Evolutionary conservation across 2,329 filamentous ascomycete genomes (phyloP).

Genomic region (Scortechinia acanthostroma): DNA sequence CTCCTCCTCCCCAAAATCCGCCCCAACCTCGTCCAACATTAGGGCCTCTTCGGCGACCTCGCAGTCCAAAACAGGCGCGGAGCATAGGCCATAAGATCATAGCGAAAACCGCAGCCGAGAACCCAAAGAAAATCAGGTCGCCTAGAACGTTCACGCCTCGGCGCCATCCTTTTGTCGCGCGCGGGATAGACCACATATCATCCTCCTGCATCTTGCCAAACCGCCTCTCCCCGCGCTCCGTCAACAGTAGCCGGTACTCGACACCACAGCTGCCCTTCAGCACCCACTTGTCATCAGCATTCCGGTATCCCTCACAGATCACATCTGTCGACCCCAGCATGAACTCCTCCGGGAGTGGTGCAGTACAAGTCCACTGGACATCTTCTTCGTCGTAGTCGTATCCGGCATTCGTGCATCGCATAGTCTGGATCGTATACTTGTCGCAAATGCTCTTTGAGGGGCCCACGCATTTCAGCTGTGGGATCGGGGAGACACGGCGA

Average conservation of each 20-base stretch:
- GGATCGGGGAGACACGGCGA: conserved; percentile 70
- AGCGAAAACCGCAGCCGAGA: background rate
- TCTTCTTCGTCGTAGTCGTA: conserved; percentile 72
- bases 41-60: background rate
- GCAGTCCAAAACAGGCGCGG: background rate
- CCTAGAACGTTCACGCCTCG: conserved; percentile 24
- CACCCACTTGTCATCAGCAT: conserved; percentile 74
- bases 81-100: conserved; percentile 4
- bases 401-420: conserved; percentile 86
- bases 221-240: conserved; percentile 64
- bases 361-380: conserved; percentile 83
- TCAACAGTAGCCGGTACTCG: conserved; percentile 77
- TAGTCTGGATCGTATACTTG: conserved; percentile 69
- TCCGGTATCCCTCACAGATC: conserved; percentile 80
- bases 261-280: conserved; percentile 88
- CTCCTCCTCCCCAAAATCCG: conserved; percentile 3
- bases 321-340: conserved; percentile 81
- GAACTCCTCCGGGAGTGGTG: conserved; percentile 49
- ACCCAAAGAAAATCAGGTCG: conserved; percentile 8
- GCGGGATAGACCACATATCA: too few relatives aligned
- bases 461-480: conserved; percentile 73
- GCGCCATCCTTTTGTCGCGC: conserved; percentile 20
- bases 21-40: conserved; percentile 9
- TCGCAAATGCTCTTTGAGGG: conserved; percentile 48
- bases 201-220: conserved; percentile 49